phyloP scores from a whole-genome alignment of 257 asterid genomes.

The Striga asiatica region DNA sequence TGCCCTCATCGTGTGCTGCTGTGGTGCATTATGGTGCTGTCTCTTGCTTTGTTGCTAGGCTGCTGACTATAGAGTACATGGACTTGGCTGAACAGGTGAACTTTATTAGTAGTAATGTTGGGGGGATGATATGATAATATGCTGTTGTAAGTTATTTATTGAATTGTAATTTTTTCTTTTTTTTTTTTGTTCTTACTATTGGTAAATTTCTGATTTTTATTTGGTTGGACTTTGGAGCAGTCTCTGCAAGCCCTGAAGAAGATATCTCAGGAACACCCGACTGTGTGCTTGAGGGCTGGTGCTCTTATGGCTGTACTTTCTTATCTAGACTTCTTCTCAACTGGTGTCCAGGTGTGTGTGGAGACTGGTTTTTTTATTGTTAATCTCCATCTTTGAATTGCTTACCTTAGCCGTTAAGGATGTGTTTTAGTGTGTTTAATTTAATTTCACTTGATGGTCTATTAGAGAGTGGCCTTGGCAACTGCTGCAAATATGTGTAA shows the following conservation, averaged over 20 bases:
- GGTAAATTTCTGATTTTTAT: constrained; percentile 8
- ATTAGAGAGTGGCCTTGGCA: constrained; percentile 82
- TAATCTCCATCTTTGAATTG: not conserved
- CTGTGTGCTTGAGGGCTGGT: constrained; percentile 98
- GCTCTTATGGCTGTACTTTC: constrained; percentile 99
- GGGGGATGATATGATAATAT: not conserved
- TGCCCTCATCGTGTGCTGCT: constrained; percentile 91
- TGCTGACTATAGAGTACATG: constrained; percentile 95
- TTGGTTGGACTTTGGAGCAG: constrained; percentile 44
- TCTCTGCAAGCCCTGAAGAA: constrained; percentile 96
- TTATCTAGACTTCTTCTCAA: constrained; percentile 95
- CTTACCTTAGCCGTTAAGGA: not conserved
- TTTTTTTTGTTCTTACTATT: not conserved
- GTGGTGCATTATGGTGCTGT: constrained; percentile 99
- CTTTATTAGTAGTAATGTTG: not conserved
- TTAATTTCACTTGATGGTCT: constrained; percentile 2
- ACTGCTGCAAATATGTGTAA: constrained; percentile 99
- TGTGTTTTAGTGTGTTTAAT: not conserved
- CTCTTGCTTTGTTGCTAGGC: constrained; percentile 81
- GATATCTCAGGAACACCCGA: constrained; percentile 97
- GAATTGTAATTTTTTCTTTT: not conserved
- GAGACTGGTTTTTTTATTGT: constrained; percentile 8
- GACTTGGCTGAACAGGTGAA: constrained; percentile 99
- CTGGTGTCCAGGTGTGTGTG: constrained; percentile 95
- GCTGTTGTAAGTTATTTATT: not conserved